Base-by-base conservation (phyloP, 1,139 yeast species). In the Candida pseudoviswanathii region DNA sequence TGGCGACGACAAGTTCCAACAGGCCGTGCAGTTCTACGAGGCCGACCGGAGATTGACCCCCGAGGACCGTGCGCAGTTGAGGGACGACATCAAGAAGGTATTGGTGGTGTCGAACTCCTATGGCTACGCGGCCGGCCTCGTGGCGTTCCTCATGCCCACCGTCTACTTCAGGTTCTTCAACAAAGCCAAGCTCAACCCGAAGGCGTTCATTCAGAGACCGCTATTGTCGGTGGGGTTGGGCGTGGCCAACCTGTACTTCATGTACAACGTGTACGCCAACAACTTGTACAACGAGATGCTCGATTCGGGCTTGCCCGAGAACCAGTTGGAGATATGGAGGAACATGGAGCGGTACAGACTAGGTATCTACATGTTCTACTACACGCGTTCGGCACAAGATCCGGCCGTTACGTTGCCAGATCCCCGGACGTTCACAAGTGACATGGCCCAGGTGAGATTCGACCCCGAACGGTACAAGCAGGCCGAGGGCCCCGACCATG, bases 21-120 rank as follows among this genome's bases (percentile, higher is more conserved):
- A 75, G 11, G 64, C 70, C 47, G 67, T 74, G 39, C 58, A 65
- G 36, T 76, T 76, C 54, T 75, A 74, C 55, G 77, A 75, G 52
- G 80, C 78, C 1, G 81, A 76, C 56, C 68, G 64, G 34, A 50
- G 62, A 40, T 63, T 76, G 46, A 61, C 63, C n/a, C 52, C 52
- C 1, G 57, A 62, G 8, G 80, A 76, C 50, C 58, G 81, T 39
- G 54, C 48, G 3, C 63, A 63, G 27, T 52, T 76, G 25, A 64
- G 73, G 2, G 51, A 63, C n/a, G 77, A 71, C 46, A 62, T 76
- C 46, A 60, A 63, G 41, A 26, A 53, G 5, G 57, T 70, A 4
- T 61, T 68, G 3, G 57, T 67, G 22, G 56, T 57, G 37, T 59
- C 75, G 5, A 64, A 67, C 24, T 38, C 64, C 34, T 54, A 64